Conservation (phyloP, 208 protist genomes). For the Crithidia fasciculata region DNA sequence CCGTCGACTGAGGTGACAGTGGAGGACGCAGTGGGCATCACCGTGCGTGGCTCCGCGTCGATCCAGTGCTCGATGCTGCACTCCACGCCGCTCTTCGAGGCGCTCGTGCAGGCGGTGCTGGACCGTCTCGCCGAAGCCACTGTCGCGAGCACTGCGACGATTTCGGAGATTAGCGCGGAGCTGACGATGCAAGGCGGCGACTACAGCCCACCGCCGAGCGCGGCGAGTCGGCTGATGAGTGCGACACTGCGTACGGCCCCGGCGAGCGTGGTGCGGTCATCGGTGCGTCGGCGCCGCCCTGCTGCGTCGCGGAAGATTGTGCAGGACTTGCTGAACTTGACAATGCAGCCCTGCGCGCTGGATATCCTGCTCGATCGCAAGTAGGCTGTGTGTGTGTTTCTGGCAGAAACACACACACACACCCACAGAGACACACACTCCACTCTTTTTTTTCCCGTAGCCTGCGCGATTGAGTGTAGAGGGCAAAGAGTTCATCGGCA, state of each 20-base stretch:
- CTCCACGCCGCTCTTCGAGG: constrained; percentile 51
- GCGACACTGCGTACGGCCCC: neutral
- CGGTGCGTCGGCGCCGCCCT: constrained; percentile 20
- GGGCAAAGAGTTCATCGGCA: no score
- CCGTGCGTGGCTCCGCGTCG: constrained; percentile 63
- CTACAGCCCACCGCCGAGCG: neutral
- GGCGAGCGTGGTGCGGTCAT: neutral
- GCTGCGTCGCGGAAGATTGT: constrained; percentile 46
- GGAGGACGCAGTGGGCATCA: constrained; percentile 67
- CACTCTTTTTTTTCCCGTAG: no score
- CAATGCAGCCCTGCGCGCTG: constrained; percentile 72
- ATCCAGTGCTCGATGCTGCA: constrained; percentile 62
- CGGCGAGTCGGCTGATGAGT: neutral
- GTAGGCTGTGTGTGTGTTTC: neutral
- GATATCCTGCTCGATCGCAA: constrained; percentile 75
- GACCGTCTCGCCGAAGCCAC: constrained; percentile 65
- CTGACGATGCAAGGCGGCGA: constrained; percentile 17
- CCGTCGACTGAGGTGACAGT: constrained; percentile 48
- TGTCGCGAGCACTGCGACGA: constrained; percentile 39
- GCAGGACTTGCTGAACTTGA: constrained; percentile 76
- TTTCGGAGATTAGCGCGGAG: constrained; percentile 39
- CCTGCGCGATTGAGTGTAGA: no score
- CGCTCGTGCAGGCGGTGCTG: constrained; percentile 71
- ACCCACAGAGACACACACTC: neutral
- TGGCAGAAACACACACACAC: constrained; percentile 1